These are phyloP conservation scores for Penicillium sp. DNA, from an alignment of 2,329 filamentous ascomycete species.

Conservation along the genomic window DNA sequence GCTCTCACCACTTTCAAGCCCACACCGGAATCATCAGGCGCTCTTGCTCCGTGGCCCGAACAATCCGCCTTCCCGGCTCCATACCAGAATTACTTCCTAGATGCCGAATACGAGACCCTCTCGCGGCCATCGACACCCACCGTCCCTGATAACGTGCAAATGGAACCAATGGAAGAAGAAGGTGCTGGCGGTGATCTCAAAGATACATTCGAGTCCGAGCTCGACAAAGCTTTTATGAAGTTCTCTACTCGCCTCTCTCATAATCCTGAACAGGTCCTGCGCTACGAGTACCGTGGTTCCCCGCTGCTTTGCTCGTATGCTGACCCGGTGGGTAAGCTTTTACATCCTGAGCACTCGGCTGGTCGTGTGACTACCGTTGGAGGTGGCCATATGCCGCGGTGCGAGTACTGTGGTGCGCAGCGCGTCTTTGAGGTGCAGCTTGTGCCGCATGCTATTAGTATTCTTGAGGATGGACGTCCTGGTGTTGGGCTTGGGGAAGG, in stretches of 20 bases:
- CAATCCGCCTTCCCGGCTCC: constrained; percentile 64
- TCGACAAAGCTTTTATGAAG: constrained; percentile 76
- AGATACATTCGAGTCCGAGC: constrained; percentile 72
- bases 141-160: constrained; percentile 48
- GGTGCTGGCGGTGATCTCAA: constrained; percentile 51
- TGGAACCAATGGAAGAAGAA: constrained; percentile 40
- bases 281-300: constrained; percentile 73
- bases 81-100: constrained; percentile 78
- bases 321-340: constrained; percentile 70
- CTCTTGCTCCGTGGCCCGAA: constrained; percentile 74
- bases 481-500: constrained; percentile 57
- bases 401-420: constrained; percentile 70
- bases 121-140: constrained; percentile 56
- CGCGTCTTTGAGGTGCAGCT: constrained; percentile 91
- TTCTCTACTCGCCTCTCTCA: constrained; percentile 77
- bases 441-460: constrained; percentile 83
- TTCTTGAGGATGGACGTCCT: constrained; percentile 74
- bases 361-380: constrained; percentile 30
- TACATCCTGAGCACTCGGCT: constrained; percentile 42
- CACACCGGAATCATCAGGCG: constrained; percentile 38
- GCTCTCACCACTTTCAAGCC: constrained; percentile 24
- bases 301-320: constrained; percentile 79
- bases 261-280: constrained; percentile 79
- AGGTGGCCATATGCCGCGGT: constrained; percentile 65
- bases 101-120: constrained; percentile 90